Evolutionary conservation across 2,329 filamentous ascomycete genomes (phyloP).

Genomic region (Aureobasidium sp.): DNA sequence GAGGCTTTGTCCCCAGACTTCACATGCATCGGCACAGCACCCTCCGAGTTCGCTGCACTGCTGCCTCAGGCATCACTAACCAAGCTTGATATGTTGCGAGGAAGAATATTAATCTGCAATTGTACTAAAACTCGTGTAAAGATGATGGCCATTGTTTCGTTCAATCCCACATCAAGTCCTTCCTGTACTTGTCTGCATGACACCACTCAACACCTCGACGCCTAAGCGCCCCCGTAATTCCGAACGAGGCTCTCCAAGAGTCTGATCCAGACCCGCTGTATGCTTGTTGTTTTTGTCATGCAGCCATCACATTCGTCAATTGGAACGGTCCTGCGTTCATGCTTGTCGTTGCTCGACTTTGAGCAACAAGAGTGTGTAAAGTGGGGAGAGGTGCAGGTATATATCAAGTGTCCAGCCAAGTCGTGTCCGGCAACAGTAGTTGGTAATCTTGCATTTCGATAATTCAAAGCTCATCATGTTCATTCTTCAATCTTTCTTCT

Average conservation of each 20-base stretch:
- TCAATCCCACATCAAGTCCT: not conserved
- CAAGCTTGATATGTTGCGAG: not conserved
- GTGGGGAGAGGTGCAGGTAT: not conserved
- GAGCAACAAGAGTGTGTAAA: not conserved
- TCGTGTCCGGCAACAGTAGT: not conserved
- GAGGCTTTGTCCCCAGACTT: not conserved
- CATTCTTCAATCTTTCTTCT: slow-evolving; percentile 59
- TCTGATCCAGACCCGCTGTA: not conserved
- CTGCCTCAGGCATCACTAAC: not conserved
- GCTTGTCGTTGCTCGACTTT: not conserved
- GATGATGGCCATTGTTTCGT: not conserved
- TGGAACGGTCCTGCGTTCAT: slow-evolving; percentile 6
- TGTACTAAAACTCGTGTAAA: not conserved
- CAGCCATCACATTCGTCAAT: not conserved
- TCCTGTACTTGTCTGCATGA: not conserved
- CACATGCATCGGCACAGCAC: not conserved
- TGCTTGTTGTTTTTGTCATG: not conserved
- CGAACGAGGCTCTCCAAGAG: not conserved
- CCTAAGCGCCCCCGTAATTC: not conserved
- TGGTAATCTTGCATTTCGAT: not conserved
- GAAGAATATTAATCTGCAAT: not conserved
- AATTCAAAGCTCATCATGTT: not conserved
- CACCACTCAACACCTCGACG: not conserved
- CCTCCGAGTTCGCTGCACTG: not conserved
- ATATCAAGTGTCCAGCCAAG: not conserved